These are phyloP conservation scores for Cryptomeria japonica DNA, from an alignment of 75 land plant genomes.

Conservation along the genomic window DNA sequence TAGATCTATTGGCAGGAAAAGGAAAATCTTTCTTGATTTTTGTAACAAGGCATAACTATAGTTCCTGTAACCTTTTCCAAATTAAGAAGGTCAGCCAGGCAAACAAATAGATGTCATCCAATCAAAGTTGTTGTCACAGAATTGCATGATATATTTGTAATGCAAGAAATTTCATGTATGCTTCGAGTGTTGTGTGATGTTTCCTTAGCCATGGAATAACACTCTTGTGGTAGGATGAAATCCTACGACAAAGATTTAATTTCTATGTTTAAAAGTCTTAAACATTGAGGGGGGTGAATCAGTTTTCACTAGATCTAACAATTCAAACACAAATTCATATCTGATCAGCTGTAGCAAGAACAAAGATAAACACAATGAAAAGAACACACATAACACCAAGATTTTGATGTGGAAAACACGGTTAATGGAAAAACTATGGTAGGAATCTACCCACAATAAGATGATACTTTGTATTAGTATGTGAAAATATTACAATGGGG, in stretches of 20 bases:
- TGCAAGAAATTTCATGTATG: neutral
- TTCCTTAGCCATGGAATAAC: neutral
- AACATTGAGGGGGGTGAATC: too few species aligned
- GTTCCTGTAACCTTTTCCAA: neutral
- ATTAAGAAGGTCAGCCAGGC: neutral
- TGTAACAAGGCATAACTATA: neutral
- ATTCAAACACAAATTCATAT: too few species aligned
- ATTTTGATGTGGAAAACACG: too few species aligned
- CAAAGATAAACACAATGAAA: too few species aligned
- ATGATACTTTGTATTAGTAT: too few species aligned
- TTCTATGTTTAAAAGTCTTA: too few species aligned
- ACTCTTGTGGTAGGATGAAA: neutral
- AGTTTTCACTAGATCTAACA: too few species aligned
- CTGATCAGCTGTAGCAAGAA: too few species aligned
- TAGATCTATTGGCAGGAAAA: neutral
- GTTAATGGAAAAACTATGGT: too few species aligned
- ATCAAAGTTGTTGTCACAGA: neutral
- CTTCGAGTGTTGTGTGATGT: neutral
- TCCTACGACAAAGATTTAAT: neutral
- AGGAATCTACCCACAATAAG: too few species aligned
- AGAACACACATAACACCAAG: too few species aligned
- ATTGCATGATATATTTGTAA: neutral
- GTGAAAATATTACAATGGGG: too few species aligned
- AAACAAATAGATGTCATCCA: neutral
- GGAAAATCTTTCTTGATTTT: neutral